Conservation (phyloP, 306 rosid species). For the Cotoneaster glaucophyllus region DNA sequence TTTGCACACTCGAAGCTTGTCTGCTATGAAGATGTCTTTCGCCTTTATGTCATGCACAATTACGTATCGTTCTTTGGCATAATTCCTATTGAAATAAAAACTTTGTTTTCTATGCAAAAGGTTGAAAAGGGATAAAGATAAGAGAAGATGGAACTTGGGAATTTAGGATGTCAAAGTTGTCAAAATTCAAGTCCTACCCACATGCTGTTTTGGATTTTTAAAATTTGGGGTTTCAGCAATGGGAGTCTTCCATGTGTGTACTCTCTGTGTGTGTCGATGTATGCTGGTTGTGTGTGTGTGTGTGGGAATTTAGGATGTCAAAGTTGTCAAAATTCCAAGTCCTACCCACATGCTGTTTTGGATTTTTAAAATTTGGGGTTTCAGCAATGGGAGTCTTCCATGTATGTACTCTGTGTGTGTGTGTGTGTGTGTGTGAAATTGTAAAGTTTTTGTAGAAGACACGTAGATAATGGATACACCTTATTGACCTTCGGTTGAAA, state of each 20-base stretch:
- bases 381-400: background rate
- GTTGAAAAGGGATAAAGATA: constrained; percentile 19
- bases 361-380: constrained; percentile 16
- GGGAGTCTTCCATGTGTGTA: no score
- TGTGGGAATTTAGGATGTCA: no score
- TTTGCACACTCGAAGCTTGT: constrained; percentile 48
- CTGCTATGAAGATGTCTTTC: constrained; percentile 66
- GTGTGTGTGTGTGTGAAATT: no score
- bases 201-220: constrained; percentile 33
- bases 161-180: constrained; percentile 47
- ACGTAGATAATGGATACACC: no score
- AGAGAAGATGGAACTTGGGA: constrained; percentile 22
- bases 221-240: constrained; percentile 15
- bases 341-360: constrained; percentile 41
- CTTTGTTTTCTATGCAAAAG: constrained; percentile 20
- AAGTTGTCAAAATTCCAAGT: constrained; percentile 18
- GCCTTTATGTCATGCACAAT: constrained; percentile 65
- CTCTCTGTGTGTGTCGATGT: no score
- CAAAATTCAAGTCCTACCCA: constrained; percentile 33
- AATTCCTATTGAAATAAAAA: constrained; percentile 27
- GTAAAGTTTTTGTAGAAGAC: no score
- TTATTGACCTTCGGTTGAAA: no score
- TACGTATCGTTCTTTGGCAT: constrained; percentile 28
- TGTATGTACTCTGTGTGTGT: no score
- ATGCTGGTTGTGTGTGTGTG: no score